phyloP scores from a whole-genome alignment of 805 yeast species.

The Myxozyma neotropica region DNA sequence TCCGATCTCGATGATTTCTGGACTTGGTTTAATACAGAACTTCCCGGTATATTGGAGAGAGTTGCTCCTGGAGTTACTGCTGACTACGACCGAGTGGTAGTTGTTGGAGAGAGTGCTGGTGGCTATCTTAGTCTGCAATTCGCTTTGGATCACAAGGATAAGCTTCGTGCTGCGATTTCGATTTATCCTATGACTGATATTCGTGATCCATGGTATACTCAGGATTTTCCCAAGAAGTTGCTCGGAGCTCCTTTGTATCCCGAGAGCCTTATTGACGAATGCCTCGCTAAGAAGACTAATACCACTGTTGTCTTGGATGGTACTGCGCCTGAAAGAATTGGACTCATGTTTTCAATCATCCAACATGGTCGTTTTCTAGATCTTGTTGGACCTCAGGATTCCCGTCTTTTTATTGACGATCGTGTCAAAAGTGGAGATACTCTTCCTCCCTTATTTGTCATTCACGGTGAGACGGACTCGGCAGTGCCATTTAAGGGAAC shows the following conservation, averaged over 20 bases:
- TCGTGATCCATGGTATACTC: slow-evolving; percentile 8
- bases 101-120: slow-evolving; percentile 21
- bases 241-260: slow-evolving; percentile 12
- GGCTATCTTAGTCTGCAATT: slow-evolving; percentile 21
- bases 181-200: slow-evolving; percentile 20
- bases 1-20: slow-evolving; percentile 17
- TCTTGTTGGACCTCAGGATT: slow-evolving; percentile 11
- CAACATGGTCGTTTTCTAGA: slow-evolving; percentile 21
- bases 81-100: slow-evolving; percentile 14
- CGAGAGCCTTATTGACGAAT: slow-evolving; percentile 12
- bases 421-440: slow-evolving; percentile 10
- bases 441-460: slow-evolving; percentile 17
- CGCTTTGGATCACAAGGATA: slow-evolving; percentile 16
- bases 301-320: slow-evolving; percentile 5
- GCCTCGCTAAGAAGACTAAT: slow-evolving; percentile 8
- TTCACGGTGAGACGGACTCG: slow-evolving; percentile 20
- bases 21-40: slow-evolving; percentile 16
- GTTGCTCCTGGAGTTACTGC: slow-evolving; percentile 10
- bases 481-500: slow-evolving; percentile 18
- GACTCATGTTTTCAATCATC: slow-evolving; percentile 16
- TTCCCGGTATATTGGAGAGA: slow-evolving; percentile 8
- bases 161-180: slow-evolving; percentile 12
- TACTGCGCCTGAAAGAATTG: slow-evolving; percentile 1
- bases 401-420: slow-evolving; percentile 16
- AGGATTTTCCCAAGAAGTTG: slow-evolving; percentile 14